Base-by-base conservation (phyloP, 768 basidiomycete species). In the Pleurotus ostreatus region DNA sequence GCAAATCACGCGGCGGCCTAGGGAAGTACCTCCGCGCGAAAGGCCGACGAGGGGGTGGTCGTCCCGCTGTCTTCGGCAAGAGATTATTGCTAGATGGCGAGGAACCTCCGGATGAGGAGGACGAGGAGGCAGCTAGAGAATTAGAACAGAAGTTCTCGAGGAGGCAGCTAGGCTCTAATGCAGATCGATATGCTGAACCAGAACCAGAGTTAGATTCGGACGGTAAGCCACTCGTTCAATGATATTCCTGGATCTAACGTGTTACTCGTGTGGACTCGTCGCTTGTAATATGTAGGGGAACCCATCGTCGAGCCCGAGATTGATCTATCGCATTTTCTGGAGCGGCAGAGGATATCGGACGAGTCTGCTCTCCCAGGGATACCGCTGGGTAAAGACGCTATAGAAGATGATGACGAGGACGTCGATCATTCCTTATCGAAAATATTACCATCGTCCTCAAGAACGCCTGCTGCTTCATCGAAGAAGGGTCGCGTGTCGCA, bases 11-110 rank as follows among this genome's bases (percentile, higher is more conserved):
- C 52, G 88, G 88, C 1, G 86, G 87, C 2, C 71, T 83, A 2
- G 88, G 88, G 0, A 91, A 90, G 70, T 87, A 86, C 63, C 75
- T 90, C 16, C 82, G 88, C 23, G 86, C 89, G 9, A 71, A 85
- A 3, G 89, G 89, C 2, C 71, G 85, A 43, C 72, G 79, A 23
- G 78, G 85, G 0, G 61, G 57, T 8, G 85, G 86, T 1, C 83
- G 86, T 38, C 83, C 84, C 4, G 86, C 88, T 51, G 83, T 82
- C 61, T 90, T 88, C 66, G 64, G 69, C n/a, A 72, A 77, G 62
- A 81, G 85, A 4, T 72, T 88, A 6, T 48, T 84, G 5, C 73
- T 89, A 3, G 85, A 86, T 58, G 85, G 73, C 13, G 89, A 90
- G 66, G 65, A 67, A 13, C 62, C 61, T 5, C 47, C 60, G 1